Evolutionary conservation across 148 eudicot species (phyloP), one percentile per base, ranked within the genome.

Genomic region (Rhododendron kiyosumense): DNA sequence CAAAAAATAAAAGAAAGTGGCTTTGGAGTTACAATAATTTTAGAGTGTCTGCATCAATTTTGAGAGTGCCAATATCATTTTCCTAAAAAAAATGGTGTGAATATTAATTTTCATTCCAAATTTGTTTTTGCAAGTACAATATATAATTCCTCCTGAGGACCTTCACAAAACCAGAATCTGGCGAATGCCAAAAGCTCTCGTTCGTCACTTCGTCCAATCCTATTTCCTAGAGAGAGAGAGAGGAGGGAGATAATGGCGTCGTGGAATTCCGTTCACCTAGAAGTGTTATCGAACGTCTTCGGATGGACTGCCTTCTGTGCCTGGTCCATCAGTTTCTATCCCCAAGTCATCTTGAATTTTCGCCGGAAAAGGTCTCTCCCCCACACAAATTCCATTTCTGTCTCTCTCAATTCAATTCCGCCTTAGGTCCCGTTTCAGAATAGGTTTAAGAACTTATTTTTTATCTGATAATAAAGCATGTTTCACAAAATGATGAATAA

Each of bases 291-390:
- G 57, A 89, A 88, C 48, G 89, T 91, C 0, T 91, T 96, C 38
- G 98, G 98, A 49, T 96, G 98, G 98, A 78, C 91, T 28, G 96
- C 98, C 38, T 96, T 96, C 87, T 79, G 90, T n/a, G 92, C 96
- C 52, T 96, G 98, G 98, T 93, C 98, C 28, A 90, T 94, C 88
- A 92, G 98, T 78, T 93, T 92, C 84, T 96, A 96, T 49, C 98
- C 98, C 7, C 98, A 96, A 88, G 86, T 93, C 81, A 54, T 96
- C 85, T 77, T 96, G 83, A 96, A 96, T 93, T 92, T 92, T 79
- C 90, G 91, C 8, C 92, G 98, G 76, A 96, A 96, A 93, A 96
- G 98, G 98, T 96, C 30, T 2, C 5, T 9, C 82, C 61, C n/a
- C 24, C 57, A 48, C 51, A 1, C 8, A 14, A 57, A 59, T 14